Evolutionary conservation across 1,284 basidiomycete genomes (phyloP), one percentile per base, ranked within the genome.

Genomic region (Agaricales sp.): DNA sequence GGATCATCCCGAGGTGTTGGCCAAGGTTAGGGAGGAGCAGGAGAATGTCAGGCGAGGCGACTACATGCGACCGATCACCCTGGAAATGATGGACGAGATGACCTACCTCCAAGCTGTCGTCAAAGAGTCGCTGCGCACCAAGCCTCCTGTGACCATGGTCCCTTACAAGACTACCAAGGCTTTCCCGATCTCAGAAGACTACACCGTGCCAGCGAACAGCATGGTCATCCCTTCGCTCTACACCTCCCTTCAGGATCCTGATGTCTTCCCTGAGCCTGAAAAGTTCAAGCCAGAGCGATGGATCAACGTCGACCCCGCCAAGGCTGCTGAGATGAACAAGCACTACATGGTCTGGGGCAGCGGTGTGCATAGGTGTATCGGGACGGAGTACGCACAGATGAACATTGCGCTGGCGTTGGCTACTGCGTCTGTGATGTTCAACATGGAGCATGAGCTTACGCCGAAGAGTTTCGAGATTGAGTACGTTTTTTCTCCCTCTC

Each of bases 141-240:
- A 88, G 67, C 94, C 93, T 38, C 92, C 94, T 4, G 92, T 94
- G 46, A 87, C 87, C 25, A 94, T 94, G 91, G 92, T 92, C 50
- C 96, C 95, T n/a, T 99, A 99, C 75, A 79, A 80, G 61, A 78
- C 90, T 37, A 85, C 78, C 54, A 91, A 88, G 68, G 66, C 90
- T 0, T 98, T 99, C 84, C 92, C 92, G 25, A 92, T 99, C 67
- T 74, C 83, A 46, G 70, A 80, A 18, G 79, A 88, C 61, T 99
- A 99, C 74, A 95, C 87, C 14, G 94, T 93, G 0, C 95, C 96
- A 37, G 80, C 79, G 51, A 82, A 82, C 57, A 86, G 86, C 62
- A 97, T 99, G 91, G 78, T 98, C 60, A 97, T 99, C 58, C 95
- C 95, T 1, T 91, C 90, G n/a, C 90, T 97, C 70, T 99, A 88